Percentiles rank a stretch among this genome's conserved stretches.
Evolutionary conservation across 2,329 filamentous ascomycete genomes (phyloP).

Genomic region (Xylariaceae sp.): DNA sequence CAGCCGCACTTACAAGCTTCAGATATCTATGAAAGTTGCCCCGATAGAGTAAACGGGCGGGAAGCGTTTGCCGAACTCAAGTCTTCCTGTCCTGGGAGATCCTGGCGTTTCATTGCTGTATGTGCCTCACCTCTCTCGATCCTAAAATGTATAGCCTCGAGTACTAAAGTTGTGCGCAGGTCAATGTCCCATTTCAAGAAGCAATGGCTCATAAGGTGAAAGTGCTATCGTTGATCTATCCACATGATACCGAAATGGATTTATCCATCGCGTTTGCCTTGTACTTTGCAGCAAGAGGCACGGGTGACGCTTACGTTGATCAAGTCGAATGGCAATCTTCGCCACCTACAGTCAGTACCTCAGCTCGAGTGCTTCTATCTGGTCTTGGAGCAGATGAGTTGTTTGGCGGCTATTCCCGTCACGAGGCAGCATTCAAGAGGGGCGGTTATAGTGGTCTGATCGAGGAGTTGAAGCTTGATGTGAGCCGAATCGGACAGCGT

Average conservation of each 20-base stretch:
- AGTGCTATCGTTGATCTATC: constrained; percentile 74
- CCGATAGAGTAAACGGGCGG: constrained; percentile 82
- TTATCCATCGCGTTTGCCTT: constrained; percentile 87
- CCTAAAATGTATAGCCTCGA: not conserved
- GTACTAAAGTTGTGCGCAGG: constrained; percentile 34
- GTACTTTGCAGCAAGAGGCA: constrained; percentile 87
- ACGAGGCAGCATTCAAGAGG: constrained; percentile 68
- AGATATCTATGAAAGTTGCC: constrained; percentile 71
- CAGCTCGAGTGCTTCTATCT: constrained; percentile 79
- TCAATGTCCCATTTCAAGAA: constrained; percentile 78
- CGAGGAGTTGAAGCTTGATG: constrained; percentile 79
- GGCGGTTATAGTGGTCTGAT: constrained; percentile 66
- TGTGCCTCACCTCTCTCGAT: constrained; percentile 22
- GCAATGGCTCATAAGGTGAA: constrained; percentile 61
- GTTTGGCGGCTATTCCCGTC: constrained; percentile 87
- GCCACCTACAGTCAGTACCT: constrained; percentile 42
- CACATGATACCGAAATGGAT: constrained; percentile 98
- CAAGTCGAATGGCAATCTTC: constrained; percentile 25
- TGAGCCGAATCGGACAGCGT: constrained; percentile 80
- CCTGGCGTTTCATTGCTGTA: constrained; percentile 78
- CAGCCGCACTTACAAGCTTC: constrained; percentile 22
- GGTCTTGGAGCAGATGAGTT: constrained; percentile 94
- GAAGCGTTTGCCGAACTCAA: constrained; percentile 72
- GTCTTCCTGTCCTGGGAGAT: constrained; percentile 60
- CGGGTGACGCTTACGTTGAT: constrained; percentile 43